A percentile compares a stretch with the other conserved stretches of the same genome.
These are phyloP conservation scores for Stephanodiscus minutulus DNA, from an alignment of 108 stramenopile species.

Conservation along the genomic window DNA sequence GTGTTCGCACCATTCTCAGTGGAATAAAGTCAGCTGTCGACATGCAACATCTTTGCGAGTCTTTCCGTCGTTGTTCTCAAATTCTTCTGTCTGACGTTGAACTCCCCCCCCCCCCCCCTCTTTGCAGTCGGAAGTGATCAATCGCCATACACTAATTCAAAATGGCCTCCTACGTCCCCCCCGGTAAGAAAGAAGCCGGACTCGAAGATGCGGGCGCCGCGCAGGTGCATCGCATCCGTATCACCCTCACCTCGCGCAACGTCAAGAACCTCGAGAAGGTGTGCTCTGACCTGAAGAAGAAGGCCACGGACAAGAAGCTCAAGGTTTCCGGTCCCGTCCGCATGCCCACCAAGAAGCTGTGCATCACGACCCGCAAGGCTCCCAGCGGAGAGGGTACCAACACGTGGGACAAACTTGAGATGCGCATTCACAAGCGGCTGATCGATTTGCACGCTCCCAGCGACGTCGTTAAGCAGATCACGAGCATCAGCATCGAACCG, in stretches of 20 bases:
- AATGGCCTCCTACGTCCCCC: constrained; percentile 76
- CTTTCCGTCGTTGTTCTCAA: not conserved
- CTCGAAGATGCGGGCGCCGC: constrained; percentile 64
- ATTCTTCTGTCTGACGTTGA: not conserved
- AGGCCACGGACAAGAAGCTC: constrained; percentile 93
- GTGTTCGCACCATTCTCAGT: not conserved
- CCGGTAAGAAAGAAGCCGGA: constrained; percentile 66
- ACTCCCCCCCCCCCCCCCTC: not conserved
- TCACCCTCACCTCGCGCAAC: constrained; percentile 98
- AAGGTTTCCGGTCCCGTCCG: constrained; percentile 96
- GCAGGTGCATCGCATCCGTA: constrained; percentile 96
- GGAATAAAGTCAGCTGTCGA: not conserved
- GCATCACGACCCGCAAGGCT: constrained; percentile 98
- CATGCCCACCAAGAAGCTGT: constrained; percentile 97
- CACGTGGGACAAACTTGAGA: constrained; percentile 99
- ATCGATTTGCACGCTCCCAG: constrained; percentile 96
- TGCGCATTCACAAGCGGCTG: constrained; percentile 99
- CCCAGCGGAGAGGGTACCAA: constrained; percentile 99
- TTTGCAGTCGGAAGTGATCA: constrained; percentile 36
- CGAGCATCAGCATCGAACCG: constrained; percentile 97
- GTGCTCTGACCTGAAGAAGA: constrained; percentile 97
- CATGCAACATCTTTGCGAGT: not conserved
- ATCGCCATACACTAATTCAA: constrained; percentile 6
- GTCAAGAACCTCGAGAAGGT: constrained; percentile 99
- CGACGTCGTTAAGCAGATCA: constrained; percentile 98